Base-by-base conservation (phyloP, 495 filamentous ascomycete species). In the Aspergillus conjunctus region DNA sequence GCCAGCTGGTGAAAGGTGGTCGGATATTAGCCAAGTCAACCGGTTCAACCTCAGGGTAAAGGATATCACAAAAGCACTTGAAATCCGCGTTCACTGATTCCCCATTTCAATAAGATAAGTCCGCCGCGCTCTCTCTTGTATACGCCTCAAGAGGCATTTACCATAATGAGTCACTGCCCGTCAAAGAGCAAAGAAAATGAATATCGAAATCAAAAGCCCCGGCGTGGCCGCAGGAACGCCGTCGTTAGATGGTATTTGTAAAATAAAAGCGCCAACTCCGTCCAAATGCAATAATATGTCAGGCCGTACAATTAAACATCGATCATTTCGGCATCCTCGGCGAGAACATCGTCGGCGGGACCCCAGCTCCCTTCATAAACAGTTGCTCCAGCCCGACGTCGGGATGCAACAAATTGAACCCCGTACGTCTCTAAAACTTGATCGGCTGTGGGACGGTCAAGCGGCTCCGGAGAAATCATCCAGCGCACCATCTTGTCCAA, bases 351-450 rank as follows among this genome's bases (percentile, higher is more conserved):
- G 61, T 91, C 88, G 11, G 85, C 85, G 41, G 93, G 94, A 1
- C 94, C 94, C 91, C 91, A 98, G 70, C 91, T 92, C 64, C 94
- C 95, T 77, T 98, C 94, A 62, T 87, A 98, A 52, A 97, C 86
- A 10, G 90, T 95, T 21, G 95, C 95, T 30, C 91, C 90, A 22
- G 91, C 90, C 48, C 87, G 85, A 34, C 91, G 87, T 60, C 92
- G 86, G 49, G 71, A 69, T 56, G 83, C 82, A 18, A 91, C 88
- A 87, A 95, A 98, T 59, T 80, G 80, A 22, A 94, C 80, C 18
- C 90, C 88, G 41, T 83, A 84, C 2, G 81, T 79, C 49, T 76
- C 68, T 50, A 96, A 79, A 11, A 98, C 74, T 59, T 96, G 84
- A 46, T 87, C 82, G 20, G 89, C 83, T 0, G 83, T 85, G 9